Evolutionary conservation across 2,329 filamentous ascomycete genomes (phyloP).

Genomic region (Knoxdaviesia capensis): DNA sequence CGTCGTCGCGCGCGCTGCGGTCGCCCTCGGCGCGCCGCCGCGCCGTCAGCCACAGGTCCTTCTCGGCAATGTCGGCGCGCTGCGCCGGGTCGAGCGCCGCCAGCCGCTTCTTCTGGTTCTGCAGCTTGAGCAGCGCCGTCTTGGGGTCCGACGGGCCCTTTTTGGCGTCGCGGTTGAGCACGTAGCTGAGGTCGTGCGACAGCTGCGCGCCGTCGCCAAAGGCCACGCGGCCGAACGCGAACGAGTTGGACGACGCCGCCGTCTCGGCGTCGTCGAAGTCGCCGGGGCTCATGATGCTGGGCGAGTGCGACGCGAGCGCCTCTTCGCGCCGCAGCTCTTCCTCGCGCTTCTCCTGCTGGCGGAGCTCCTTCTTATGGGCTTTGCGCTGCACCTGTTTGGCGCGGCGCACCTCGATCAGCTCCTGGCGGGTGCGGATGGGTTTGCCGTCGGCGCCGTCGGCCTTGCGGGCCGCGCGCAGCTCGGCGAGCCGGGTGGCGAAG

Average conservation of each 20-base stretch:
- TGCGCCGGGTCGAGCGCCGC: slow-evolving; percentile 58
- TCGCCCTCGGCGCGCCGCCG: slow-evolving; percentile 79
- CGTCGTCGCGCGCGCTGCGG: slow-evolving; percentile 73
- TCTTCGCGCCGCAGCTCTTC: slow-evolving; percentile 49
- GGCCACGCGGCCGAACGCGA: slow-evolving; percentile 78
- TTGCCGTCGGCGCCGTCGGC: slow-evolving; percentile 69
- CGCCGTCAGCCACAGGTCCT: slow-evolving; percentile 85
- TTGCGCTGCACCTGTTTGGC: slow-evolving; percentile 76
- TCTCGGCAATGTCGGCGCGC: slow-evolving; percentile 72
- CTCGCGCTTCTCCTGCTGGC: slow-evolving; percentile 58
- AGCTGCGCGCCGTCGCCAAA: slow-evolving; percentile 73
- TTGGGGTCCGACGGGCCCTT: slow-evolving; percentile 72
- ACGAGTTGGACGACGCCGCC: slow-evolving; percentile 33
- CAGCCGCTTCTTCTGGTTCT: slow-evolving; percentile 71
- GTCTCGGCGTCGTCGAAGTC: slow-evolving; percentile 26
- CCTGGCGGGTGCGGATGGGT: slow-evolving; percentile 68
- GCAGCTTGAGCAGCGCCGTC: slow-evolving; percentile 65
- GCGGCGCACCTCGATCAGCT: slow-evolving; percentile 75
- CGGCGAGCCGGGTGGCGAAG: slow-evolving; percentile 65
- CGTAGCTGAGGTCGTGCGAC: slow-evolving; percentile 50
- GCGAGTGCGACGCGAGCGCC: slow-evolving; percentile 41
- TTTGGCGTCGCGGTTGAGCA: slow-evolving; percentile 33
- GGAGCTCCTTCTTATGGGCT: slow-evolving; percentile 71
- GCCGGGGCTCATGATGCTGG: slow-evolving; percentile 34
- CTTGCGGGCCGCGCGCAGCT: slow-evolving; percentile 67